Evolutionary conservation across 2,329 filamentous ascomycete genomes (phyloP).

Genomic region (Neurospora sp.): DNA sequence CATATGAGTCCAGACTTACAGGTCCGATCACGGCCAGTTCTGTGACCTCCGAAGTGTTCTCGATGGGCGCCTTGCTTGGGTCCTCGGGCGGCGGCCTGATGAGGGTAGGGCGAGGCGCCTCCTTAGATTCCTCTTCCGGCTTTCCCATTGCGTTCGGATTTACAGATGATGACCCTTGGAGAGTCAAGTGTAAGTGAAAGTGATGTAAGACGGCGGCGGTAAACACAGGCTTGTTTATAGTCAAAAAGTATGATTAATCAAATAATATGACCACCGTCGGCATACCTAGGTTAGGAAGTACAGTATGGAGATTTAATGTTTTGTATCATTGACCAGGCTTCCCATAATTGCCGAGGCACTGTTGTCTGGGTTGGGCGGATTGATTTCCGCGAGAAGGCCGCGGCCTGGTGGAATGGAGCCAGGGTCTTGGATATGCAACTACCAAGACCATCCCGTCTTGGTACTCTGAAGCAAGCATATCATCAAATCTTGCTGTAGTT

Average conservation of each 20-base stretch:
- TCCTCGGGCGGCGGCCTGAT: constrained; percentile 67
- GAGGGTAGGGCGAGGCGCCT: constrained; percentile 39
- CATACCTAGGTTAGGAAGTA: not conserved
- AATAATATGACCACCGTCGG: not conserved
- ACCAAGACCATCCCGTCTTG: not conserved
- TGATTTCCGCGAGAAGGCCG: not conserved
- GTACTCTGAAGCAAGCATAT: not conserved
- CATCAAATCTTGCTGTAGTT: not conserved
- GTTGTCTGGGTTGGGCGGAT: not conserved
- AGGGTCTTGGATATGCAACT: not conserved
- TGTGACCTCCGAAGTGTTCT: constrained; percentile 81
- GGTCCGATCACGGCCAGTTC: constrained; percentile 66
- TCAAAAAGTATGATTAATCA: not conserved
- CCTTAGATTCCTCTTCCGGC: not conserved
- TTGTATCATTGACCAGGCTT: not conserved
- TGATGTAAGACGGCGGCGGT: not conserved
- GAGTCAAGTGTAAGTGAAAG: not conserved
- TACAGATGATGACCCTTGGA: not conserved
- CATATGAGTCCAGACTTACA: constrained; percentile 34
- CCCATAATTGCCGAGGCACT: not conserved
- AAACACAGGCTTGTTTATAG: not conserved
- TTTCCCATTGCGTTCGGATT: constrained; percentile 18
- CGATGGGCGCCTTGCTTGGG: constrained; percentile 65
- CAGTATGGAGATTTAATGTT: not conserved
- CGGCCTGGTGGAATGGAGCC: not conserved